Percentiles rank a stretch among this genome's conserved stretches.
Evolutionary conservation across 495 filamentous ascomycete species (phyloP).

Genomic region (Penicillium turbatum): DNA sequence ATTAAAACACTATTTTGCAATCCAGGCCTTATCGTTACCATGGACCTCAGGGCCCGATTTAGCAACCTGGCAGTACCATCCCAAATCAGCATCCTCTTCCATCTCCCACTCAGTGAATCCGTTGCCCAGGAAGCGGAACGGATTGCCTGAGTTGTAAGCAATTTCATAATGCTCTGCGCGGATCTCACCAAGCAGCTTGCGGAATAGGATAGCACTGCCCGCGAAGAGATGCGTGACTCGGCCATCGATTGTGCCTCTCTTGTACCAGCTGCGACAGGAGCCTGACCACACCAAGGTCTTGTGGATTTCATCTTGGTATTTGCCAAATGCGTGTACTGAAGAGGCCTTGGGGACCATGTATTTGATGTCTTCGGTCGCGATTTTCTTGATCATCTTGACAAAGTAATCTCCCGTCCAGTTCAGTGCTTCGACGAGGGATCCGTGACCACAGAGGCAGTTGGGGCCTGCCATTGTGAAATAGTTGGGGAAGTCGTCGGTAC

Average conservation of each 20-base stretch:
- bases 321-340: constrained; percentile 39
- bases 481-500: constrained; percentile 29
- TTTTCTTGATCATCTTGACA: constrained; percentile 48
- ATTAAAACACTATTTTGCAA: neutral
- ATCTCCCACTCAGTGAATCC: constrained; percentile 34
- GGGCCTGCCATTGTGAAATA: constrained; percentile 37
- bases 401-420: constrained; percentile 48
- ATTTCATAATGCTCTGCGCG: constrained; percentile 49
- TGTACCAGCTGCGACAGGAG: constrained; percentile 48
- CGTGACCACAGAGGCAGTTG: constrained; percentile 34
- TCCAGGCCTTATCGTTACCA: neutral
- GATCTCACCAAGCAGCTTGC: constrained; percentile 44
- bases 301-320: constrained; percentile 40
- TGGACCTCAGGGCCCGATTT: neutral
- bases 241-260: constrained; percentile 36
- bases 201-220: constrained; percentile 46
- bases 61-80: constrained; percentile 25
- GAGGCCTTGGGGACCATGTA: constrained; percentile 32
- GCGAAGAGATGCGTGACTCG: constrained; percentile 43
- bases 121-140: constrained; percentile 50
- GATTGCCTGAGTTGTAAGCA: constrained; percentile 40
- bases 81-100: constrained; percentile 22
- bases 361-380: constrained; percentile 46
- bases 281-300: constrained; percentile 45
- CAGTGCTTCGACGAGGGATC: constrained; percentile 43